phyloP scores from a whole-genome alignment of 352 stramenopile genomes.

The Pseudoperonospora humuli region DNA sequence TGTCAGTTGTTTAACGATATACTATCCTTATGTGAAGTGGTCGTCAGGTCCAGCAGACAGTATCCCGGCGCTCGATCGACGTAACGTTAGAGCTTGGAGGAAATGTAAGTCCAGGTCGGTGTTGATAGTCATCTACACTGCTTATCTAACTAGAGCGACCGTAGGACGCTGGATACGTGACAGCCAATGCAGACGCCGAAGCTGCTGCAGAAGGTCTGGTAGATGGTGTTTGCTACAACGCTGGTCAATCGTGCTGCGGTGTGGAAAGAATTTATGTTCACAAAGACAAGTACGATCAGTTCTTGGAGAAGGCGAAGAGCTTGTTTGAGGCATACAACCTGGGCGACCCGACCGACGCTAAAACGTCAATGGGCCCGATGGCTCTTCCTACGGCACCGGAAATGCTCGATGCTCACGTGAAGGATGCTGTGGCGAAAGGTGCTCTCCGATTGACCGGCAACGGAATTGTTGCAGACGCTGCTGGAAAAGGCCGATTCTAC shows the following conservation, averaged over 20 bases:
- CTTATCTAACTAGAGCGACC: conserved; percentile 3
- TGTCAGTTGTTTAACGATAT: conserved; percentile 1
- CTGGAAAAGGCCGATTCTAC: conserved; percentile 67
- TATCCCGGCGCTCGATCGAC: conserved; percentile 61
- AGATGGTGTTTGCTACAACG: conserved; percentile 79
- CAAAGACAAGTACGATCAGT: conserved; percentile 69
- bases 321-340: conserved; percentile 63
- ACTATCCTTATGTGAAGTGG: conserved; percentile 31
- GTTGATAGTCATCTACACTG: background rate
- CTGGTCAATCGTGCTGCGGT: conserved; percentile 77
- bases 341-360: conserved; percentile 50
- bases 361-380: conserved; percentile 68
- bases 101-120: conserved; percentile 34
- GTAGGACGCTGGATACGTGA: conserved; percentile 72
- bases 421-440: conserved; percentile 68
- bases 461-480: conserved; percentile 34
- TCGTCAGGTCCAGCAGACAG: conserved; percentile 51
- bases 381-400: conserved; percentile 38
- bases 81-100: conserved; percentile 78
- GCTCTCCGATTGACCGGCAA: conserved; percentile 42
- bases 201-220: conserved; percentile 61
- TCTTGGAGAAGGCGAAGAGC: conserved; percentile 52
- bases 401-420: conserved; percentile 50
- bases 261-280: conserved; percentile 85
- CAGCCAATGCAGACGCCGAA: conserved; percentile 53